Base-by-base conservation (phyloP, 805 yeast species). In the Yarrowia phangngaensis region DNA sequence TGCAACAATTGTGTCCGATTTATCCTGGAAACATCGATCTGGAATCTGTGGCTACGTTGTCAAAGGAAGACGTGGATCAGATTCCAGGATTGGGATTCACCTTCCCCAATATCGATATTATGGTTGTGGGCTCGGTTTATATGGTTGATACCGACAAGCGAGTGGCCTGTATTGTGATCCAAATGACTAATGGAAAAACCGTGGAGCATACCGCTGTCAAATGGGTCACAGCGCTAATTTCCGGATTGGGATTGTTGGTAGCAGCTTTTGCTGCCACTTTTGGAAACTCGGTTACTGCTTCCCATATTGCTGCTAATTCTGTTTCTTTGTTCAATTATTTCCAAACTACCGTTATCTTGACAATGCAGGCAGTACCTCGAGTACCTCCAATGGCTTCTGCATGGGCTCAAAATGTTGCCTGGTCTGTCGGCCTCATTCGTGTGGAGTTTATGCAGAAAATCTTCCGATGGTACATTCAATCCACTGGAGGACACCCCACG, bases 311-410 rank as follows among this genome's bases (percentile, higher is more conserved):
- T 12, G 83, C 96, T n/a, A 92, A 92, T 68, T 82, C 95, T 15
- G 82, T 90, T 62, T 85, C 97, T 1, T 71, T 92, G 54, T 92
- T 92, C 67, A 79, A 88, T 51, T 92, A 92, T 66, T 92, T 90
- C 76, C 99, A 92, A 70, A 79, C 84, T 51, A 72, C 90, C 57
- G 96, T 97, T 17, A 80, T 90, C 53, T 82, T 90, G 14, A 77
- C 95, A 13, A 89, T 92, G 96, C 82, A 87, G 88, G 95, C 94
- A 51, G 97, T 90, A 27, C 76, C 85, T 14, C 72, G 78, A 53
- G 84, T 87, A 16, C 98, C 98, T 2, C 98, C 98, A 3, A 89
- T 92, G 58, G 97, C 97, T 7, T 87, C 95, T 3, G 89, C 97
- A 3, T 90, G 98, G 98, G 81, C 94, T 27, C 96, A 92, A 67